phyloP scores from a whole-genome alignment of 768 basidiomycete species.

The Tulasnella sp. region DNA sequence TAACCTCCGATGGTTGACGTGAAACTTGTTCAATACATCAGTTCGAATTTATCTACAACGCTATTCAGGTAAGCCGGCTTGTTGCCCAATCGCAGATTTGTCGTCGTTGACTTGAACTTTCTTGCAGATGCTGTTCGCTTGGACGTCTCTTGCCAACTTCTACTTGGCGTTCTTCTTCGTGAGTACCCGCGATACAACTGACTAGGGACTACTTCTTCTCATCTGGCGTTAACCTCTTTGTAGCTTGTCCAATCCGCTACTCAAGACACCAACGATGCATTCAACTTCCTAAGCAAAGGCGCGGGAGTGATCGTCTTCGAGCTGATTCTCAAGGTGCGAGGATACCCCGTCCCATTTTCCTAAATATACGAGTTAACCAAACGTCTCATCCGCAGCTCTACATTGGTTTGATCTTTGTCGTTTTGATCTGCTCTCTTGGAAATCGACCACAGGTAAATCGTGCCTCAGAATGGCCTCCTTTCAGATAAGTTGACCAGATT shows the following conservation, averaged over 20 bases:
- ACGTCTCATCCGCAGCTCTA: conserved; percentile 45
- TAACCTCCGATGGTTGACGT: background rate
- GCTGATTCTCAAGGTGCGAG: conserved; percentile 52
- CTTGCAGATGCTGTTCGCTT: conserved; percentile 79
- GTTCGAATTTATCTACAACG: conserved; percentile 89
- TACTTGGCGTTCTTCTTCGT: conserved; percentile 81
- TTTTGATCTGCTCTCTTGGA: conserved; percentile 79
- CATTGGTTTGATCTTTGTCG: conserved; percentile 74
- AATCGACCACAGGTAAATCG: conserved; percentile 57
- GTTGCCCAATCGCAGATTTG: conserved; percentile 16
- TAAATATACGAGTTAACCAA: background rate
- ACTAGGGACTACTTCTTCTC: background rate
- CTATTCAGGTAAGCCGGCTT: conserved; percentile 34
- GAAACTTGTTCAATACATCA: conserved; percentile 27
- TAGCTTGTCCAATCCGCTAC: conserved; percentile 81
- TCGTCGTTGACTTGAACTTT: conserved; percentile 15
- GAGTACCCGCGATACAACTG: background rate
- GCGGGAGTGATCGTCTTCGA: conserved; percentile 69
- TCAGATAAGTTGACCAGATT: background rate
- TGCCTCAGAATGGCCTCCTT: background rate
- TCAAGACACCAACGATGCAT: conserved; percentile 51
- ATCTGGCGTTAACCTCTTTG: conserved; percentile 19
- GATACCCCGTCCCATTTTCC: background rate
- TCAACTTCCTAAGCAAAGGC: conserved; percentile 68
- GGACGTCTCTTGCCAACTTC: conserved; percentile 90